Base-by-base conservation (phyloP, 2,329 filamentous ascomycete species). In the Claviceps digitariae region DNA sequence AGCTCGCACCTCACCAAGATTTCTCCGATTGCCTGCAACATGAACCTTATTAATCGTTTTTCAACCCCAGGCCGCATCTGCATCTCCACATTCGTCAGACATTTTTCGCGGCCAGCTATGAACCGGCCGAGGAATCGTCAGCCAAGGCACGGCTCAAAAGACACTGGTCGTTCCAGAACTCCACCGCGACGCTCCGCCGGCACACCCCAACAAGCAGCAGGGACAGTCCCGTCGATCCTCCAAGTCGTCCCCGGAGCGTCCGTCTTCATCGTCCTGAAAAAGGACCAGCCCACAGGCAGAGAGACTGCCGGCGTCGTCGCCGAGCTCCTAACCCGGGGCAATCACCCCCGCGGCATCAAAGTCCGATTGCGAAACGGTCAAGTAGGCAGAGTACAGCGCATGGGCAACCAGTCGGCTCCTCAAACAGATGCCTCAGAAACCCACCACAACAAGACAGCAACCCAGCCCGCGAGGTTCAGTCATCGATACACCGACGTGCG, bases 261-360 rank as follows among this genome's bases (percentile, higher is more conserved):
- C 4, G 87, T 90, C 52, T 85, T 82, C 49, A 87, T 91, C 53
- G 74, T 90, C 1, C 74, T 90, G 34, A 91, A 91, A 62, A 74
- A 77, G 56, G 86, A 91, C 66, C 87, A 91, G 64, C 78, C 78
- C 1, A 89, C 85, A 0, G 87, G 86, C 7, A 76, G 77, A 47
- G 82, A 87, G 60, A 86, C 88, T 1, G 71, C 74, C 46, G 87
- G 87, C 25, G 67, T 74, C 5, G 80, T 91, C 1, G 74, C 76
- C 51, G 79, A 88, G 47, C 66, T 90, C 0, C 72, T 91, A 48
- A 90, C 86, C 2, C 73, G 78, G 1, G 84, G 85, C 27, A 80
- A 90, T 59, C 87, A 91, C 61, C 84, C 85, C 2, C 76, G 84
- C 10, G 87, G 87, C 38, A 87, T 90, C 70, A 91, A 90, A 66